Evolutionary conservation across 2,329 filamentous ascomycete genomes (phyloP).

Genomic region (Rhexocercosporidium sp.): DNA sequence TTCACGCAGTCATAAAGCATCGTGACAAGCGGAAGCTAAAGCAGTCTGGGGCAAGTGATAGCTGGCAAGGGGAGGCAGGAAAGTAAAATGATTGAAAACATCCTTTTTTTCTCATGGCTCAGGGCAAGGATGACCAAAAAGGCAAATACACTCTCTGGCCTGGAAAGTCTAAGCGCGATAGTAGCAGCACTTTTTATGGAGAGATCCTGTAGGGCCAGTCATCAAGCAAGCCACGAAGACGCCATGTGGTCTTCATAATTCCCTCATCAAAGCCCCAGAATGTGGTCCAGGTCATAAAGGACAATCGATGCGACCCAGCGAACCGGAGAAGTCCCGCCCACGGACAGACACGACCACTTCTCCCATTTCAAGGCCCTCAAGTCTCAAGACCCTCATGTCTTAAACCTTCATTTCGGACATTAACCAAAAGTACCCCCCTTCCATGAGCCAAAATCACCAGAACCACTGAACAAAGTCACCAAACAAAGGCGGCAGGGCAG

Average conservation of each 20-base stretch:
- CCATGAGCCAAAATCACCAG: too few relatives aligned
- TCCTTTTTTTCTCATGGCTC: background rate
- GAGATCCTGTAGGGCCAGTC: background rate
- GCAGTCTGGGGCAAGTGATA: too few relatives aligned
- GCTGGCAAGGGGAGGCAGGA: background rate
- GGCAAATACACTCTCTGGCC: background rate
- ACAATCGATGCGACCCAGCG: background rate
- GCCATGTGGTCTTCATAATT: background rate
- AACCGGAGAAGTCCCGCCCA: background rate
- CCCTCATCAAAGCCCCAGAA: background rate
- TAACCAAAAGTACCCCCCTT: background rate
- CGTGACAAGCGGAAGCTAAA: background rate
- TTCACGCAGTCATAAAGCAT: background rate
- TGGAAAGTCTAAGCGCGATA: background rate
- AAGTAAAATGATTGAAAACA: too few relatives aligned
- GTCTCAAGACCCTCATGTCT: background rate
- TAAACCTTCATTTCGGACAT: constrained; percentile 7
- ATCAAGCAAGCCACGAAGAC: background rate
- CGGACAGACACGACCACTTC: background rate
- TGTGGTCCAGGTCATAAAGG: background rate
- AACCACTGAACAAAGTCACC: background rate
- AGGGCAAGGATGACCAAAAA: background rate
- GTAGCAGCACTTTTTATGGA: too few relatives aligned
- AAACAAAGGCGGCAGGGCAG: background rate
- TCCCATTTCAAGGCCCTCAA: background rate